These are phyloP conservation scores for Lentinula novae-zelandiae DNA, from an alignment of 1,284 basidiomycete species.

Conservation along the genomic window DNA sequence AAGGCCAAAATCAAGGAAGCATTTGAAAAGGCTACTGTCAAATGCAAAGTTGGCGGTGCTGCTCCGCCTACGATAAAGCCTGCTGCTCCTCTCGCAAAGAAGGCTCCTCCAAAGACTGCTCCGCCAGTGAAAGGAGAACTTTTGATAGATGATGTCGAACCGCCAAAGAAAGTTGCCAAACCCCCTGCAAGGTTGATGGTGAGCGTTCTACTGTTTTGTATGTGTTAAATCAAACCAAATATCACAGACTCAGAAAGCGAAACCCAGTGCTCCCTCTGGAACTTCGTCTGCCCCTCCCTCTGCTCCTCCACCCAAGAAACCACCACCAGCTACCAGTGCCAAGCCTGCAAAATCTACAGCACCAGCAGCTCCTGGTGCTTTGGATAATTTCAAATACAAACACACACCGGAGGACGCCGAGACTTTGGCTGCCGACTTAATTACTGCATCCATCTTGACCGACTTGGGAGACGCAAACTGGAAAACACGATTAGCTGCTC, in stretches of 20 bases:
- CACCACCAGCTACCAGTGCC: constrained; percentile 42
- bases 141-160: constrained; percentile 21
- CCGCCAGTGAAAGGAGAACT: constrained; percentile 25
- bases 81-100: constrained; percentile 43
- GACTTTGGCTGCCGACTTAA: constrained; percentile 66
- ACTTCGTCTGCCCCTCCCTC: constrained; percentile 20
- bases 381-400: constrained; percentile 90
- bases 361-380: constrained; percentile 42
- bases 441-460: constrained; percentile 71
- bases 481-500: constrained; percentile 87
- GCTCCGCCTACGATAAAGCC: constrained; percentile 32
- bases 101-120: constrained; percentile 24
- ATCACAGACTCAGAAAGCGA: constrained; percentile 51
- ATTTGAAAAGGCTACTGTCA: constrained; percentile 84
- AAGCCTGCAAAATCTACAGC: constrained; percentile 53
- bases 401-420: constrained; percentile 94
- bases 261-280: constrained; percentile 29
- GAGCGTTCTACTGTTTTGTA: constrained; percentile 8
- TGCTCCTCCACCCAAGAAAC: constrained; percentile 16
- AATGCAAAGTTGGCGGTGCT: constrained; percentile 68
- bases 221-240: not conserved
- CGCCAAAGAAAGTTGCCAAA: constrained; percentile 47
- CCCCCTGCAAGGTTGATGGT: constrained; percentile 49
- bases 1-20: constrained; percentile 95
- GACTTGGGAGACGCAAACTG: constrained; percentile 86